Base-by-base conservation (phyloP, 768 basidiomycete genomes). In the Infundibulicybe gibba region DNA sequence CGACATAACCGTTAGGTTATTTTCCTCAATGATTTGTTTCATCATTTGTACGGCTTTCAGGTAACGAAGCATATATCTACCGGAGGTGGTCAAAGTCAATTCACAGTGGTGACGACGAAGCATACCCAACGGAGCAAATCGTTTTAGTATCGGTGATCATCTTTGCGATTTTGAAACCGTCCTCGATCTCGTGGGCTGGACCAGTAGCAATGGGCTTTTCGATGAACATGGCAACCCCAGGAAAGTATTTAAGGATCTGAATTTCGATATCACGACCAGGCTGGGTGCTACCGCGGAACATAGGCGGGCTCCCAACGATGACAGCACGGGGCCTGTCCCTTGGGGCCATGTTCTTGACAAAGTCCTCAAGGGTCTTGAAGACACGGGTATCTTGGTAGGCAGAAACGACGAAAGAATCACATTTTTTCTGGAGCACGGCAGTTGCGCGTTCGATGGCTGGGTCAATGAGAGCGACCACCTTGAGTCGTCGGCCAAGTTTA, bases 401-500 rank as follows among this genome's bases (percentile, higher is more conserved):
- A 32, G 89, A 90, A 49, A 87, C 80, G 68, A 97, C 94, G 75
- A 94, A 94, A 12, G 90, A 89, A 59, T 87, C 87, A 61, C 90
- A 82, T 75, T 97, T 97, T 71, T 90, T 87, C 62, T 85, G 77
- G 50, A 99, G 83, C 31, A 87, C 86, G 17, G 83, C 72, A 13
- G 76, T 72, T 16, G 93, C 90, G 51, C 92, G 90, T 37, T 90
- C 86, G 48, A 81, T 74, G 19, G 83, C 85, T 15, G 95, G 95
- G 65, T 99, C 95, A 60, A 99, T 85, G 48, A 99, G 74, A 19
- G 92, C 95, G 52, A 94, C 83, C 47, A 99, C 91, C 65, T 95
- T 97, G 66, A 98, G 88, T 54, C 95, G 90, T 16, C 83, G 85
- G 40, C 95, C 95, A 50, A 98, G 87, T 75, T 98, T 94, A 68